Evolutionary conservation across 495 filamentous ascomycete species (phyloP).

Genomic region (Tuber indicum): DNA sequence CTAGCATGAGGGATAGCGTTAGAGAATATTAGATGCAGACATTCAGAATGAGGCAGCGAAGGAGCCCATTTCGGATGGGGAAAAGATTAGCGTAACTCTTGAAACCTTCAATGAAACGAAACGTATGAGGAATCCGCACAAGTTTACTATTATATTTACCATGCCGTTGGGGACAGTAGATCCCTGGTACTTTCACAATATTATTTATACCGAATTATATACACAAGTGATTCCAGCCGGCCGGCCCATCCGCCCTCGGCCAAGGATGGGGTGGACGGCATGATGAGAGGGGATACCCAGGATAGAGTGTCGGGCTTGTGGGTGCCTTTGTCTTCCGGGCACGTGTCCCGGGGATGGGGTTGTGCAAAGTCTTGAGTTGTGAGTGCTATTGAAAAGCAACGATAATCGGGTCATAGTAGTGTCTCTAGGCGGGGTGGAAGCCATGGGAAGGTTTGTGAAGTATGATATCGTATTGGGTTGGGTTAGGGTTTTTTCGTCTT

Average conservation of each 20-base stretch:
- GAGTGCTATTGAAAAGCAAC: not conserved
- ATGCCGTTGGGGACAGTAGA: too few relatives aligned
- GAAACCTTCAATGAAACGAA: not conserved
- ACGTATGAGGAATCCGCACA: not conserved
- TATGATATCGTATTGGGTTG: not conserved
- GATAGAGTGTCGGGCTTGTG: not conserved
- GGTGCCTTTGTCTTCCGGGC: not conserved
- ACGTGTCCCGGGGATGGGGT: not conserved
- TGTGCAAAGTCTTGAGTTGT: not conserved
- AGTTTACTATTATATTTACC: not conserved
- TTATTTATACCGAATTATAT: not conserved
- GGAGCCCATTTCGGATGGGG: not conserved
- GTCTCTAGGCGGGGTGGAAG: not conserved
- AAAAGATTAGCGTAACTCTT: not conserved
- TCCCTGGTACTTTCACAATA: too few relatives aligned
- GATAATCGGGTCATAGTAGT: too few relatives aligned
- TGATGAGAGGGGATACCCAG: not conserved
- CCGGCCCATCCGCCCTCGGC: not conserved
- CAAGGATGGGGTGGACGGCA: not conserved
- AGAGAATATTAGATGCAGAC: not conserved
- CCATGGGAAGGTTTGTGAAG: not conserved
- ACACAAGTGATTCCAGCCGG: not conserved
- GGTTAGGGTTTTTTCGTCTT: not conserved
- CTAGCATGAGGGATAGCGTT: too few relatives aligned
- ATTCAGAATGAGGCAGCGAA: too few relatives aligned